Evolutionary conservation across 2,329 filamentous ascomycete species (phyloP), one percentile per base, ranked within the genome.

Genomic region (Trichoderma atroviride): DNA sequence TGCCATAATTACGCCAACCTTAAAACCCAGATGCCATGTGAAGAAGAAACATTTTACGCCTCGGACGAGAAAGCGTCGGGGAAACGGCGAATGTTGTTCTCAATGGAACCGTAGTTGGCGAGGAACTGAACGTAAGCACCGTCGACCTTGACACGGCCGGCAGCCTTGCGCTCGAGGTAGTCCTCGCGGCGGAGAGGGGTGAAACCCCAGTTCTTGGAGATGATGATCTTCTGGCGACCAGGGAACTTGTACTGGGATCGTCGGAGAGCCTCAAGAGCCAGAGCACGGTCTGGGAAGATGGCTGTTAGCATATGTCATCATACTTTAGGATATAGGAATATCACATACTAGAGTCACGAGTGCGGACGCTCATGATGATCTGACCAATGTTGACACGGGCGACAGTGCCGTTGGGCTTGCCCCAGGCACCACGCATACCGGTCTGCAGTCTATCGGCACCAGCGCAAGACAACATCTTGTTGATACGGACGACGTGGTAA

Each of bases 391-490:
- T 98, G 89, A 99, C 95, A 92, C 96, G 96, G 84, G 96, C 96
- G 81, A 99, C 96, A 80, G 89, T 91, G 83, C 96, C 96, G 89
- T 98, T 97, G 84, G 96, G 96, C 92, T 99, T 99, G 83, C 96
- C 96, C 91, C 94, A 99, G 79, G 96, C 96, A 91, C 96, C 96
- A 92, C 96, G 95, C 96, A 99, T 99, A 89, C 96, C 96, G 79
- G 96, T 99, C 87, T 99, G 96, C 85, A 99, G 89, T 92, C 96
- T 94, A 98, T 99, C 96, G 91, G 96, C 96, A 90, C 96, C 96
- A 81, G 96, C 96, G 86, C 96, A 99, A 83, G 96, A 98, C 93
- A 99, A 95, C 96, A 99, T 99, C 92, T 99, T 99, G 94, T 99
- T 99, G 94, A 99, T 99, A 87, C 96, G 96, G 89, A 99, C 92